Evolutionary conservation across 352 stramenopile species (phyloP), one percentile per base, ranked within the genome.

Genomic region (Globisporangium orthogonon): DNA sequence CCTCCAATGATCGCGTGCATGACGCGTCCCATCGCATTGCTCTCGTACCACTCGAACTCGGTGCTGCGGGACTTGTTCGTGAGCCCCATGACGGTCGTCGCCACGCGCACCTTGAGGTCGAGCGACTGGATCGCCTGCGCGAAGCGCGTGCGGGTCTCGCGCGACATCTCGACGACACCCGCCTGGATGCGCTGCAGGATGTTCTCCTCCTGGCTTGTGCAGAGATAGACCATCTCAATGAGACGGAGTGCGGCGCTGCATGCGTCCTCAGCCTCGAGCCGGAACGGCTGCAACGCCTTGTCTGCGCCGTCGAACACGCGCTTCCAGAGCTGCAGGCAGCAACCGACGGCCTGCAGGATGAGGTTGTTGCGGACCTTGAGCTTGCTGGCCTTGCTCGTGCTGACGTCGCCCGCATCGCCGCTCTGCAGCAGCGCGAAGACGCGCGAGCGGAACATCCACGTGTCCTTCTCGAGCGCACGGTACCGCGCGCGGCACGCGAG

Each of bases 41-140:
- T 89, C 50, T 87, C 80, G 50, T 88, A 88, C 84, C 84, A 94
- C 54, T 90, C 79, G 23, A 76, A 70, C 53, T 94, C 82, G 52
- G 76, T 94, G 59, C 71, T 87, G 39, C 84, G 73, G 11, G 82
- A 83, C 45, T 87, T 85, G 56, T 86, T 90, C 2, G 74, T 89
- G 31, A 90, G 60, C 3, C 84, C 84, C 51, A 94, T 76, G 45
- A 87, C 69, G 1, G 79, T 87, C 17, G 74, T 78, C 14, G 79
- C 77, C 23, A 94, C 39, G 41, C 74, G 70, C 17, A 78, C 66
- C 40, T 84, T 79, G n/a, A 91, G 64, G 46, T 73, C 69, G 48
- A 78, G 70, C 10, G 76, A 81, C 18, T 90, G 76, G 13, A 94
- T 51, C 39, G 58, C 60, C 54, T 91, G 76, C 0, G 78, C 69